These are phyloP conservation scores for Aspergillus intermedius DNA, from an alignment of 2,329 filamentous ascomycete species.

Conservation along the genomic window DNA sequence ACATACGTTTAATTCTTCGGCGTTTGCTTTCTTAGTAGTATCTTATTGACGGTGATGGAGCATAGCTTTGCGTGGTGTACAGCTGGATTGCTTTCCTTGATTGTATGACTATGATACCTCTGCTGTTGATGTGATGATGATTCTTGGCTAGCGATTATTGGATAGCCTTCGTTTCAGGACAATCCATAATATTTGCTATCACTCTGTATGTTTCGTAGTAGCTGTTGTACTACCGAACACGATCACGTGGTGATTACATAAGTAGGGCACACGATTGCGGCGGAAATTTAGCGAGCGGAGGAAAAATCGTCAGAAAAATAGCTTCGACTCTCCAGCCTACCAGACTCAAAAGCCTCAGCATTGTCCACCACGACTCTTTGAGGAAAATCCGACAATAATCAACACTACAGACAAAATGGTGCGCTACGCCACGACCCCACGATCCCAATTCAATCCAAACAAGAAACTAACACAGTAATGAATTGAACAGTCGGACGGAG, in stretches of 20 bases:
- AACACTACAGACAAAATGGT: conserved; percentile 39
- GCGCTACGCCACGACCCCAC: conserved; percentile 13
- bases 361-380: conserved; percentile 39
- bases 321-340: conserved; percentile 12
- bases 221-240: neutral
- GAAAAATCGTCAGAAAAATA: conserved; percentile 21
- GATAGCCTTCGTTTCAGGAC: neutral
- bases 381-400: conserved; percentile 47
- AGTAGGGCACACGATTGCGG: conserved; percentile 17
- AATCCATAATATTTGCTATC: neutral
- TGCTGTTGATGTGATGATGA: conserved; percentile 22
- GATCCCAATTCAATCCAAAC: neutral
- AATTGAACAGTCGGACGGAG: conserved; percentile 86
- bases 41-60: conserved; percentile 8
- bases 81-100: conserved; percentile 26
- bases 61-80: conserved; percentile 18
- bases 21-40: conserved; percentile 7
- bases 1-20: conserved; percentile 34
- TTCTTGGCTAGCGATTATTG: neutral
- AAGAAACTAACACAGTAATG: conserved; percentile 12
- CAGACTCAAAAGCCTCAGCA: conserved; percentile 17
- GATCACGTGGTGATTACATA: conserved; percentile 5
- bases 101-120: conserved; percentile 41
- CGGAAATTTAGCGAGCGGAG: conserved; percentile 22
- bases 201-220: neutral